phyloP scores from a whole-genome alignment of 768 basidiomycete species.

The Gloeopeniophorella convolvens region DNA sequence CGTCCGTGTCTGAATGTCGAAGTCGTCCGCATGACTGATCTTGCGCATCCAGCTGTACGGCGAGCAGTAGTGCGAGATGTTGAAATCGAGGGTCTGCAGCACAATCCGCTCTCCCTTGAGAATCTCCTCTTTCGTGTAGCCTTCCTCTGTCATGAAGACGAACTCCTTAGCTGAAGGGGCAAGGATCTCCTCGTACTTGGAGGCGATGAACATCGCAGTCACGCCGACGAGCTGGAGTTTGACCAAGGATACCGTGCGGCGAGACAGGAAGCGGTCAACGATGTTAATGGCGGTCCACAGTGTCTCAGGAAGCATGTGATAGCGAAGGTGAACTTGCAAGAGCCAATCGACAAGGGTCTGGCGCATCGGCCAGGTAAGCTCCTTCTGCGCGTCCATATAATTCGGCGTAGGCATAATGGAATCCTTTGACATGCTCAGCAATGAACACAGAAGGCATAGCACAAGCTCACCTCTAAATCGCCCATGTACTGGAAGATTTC shows the following conservation, averaged over 20 bases:
- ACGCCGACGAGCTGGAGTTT: constrained; percentile 96
- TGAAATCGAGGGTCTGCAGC: constrained; percentile 91
- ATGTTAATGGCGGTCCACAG: constrained; percentile 99
- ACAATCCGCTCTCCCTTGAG: constrained; percentile 97
- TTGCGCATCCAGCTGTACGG: constrained; percentile 99
- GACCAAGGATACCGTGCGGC: constrained; percentile 67
- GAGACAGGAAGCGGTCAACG: constrained; percentile 66
- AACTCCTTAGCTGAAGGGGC: constrained; percentile 98
- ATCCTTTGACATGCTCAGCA: constrained; percentile 44
- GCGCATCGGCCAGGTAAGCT: constrained; percentile 92
- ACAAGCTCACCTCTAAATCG: constrained; percentile 71
- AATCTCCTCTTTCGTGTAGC: constrained; percentile 91
- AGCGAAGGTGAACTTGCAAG: constrained; percentile 92
- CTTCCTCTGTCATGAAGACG: constrained; percentile 95
- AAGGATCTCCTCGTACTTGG: constrained; percentile 98
- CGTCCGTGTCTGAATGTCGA: constrained; percentile 95
- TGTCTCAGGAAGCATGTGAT: constrained; percentile 99
- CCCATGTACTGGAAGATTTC: constrained; percentile 98
- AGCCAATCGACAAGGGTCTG: constrained; percentile 98
- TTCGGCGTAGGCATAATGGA: constrained; percentile 84
- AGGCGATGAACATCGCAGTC: constrained; percentile 97
- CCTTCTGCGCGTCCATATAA: constrained; percentile 91
- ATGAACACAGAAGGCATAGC: not conserved
- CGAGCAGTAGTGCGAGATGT: constrained; percentile 94
- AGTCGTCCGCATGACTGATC: constrained; percentile 98